Percentiles rank a stretch among this genome's conserved stretches.
Conservation (phyloP, 169 alveolate species). For the Cyclospora cayetanensis region DNA sequence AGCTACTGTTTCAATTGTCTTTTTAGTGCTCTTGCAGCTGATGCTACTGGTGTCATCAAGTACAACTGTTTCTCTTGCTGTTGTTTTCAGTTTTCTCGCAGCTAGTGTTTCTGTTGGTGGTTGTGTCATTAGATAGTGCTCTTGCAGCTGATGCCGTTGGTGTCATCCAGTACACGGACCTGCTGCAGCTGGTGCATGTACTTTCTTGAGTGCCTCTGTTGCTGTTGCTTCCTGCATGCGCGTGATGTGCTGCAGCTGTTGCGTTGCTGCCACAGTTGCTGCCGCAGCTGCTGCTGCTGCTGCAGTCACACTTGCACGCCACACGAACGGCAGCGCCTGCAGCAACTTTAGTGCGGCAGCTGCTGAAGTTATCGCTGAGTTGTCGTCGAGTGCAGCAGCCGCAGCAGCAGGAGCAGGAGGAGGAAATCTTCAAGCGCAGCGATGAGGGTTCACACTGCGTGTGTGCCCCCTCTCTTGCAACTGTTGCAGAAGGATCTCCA, state of each 20-base stretch:
- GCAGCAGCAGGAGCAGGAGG: neutral
- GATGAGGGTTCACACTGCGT: neutral
- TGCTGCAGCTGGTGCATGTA: neutral
- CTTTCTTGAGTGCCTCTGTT: neutral
- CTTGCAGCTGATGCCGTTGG: neutral
- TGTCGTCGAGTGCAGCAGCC: neutral
- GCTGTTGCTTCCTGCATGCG: neutral
- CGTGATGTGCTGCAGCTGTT: neutral
- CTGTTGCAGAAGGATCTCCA: neutral
- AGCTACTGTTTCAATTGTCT: neutral
- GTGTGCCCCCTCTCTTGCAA: neutral
- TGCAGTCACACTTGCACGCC: neutral
- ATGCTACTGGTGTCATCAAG: neutral
- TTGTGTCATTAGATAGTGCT: neutral
- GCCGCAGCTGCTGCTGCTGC: constrained; percentile 29
- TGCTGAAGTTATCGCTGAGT: neutral
- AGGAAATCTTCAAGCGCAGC: neutral
- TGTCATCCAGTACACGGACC: neutral
- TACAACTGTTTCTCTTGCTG: neutral
- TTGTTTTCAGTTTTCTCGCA: too few relatives aligned
- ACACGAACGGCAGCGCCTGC: neutral
- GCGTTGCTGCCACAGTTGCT: neutral
- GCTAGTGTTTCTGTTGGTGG: neutral
- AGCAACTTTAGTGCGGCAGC: neutral
- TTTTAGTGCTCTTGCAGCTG: neutral